Percentiles rank a stretch among this genome's conserved stretches.
Conservation (phyloP, 192 early-diverging fungal species). For the Mortierella alpina region DNA sequence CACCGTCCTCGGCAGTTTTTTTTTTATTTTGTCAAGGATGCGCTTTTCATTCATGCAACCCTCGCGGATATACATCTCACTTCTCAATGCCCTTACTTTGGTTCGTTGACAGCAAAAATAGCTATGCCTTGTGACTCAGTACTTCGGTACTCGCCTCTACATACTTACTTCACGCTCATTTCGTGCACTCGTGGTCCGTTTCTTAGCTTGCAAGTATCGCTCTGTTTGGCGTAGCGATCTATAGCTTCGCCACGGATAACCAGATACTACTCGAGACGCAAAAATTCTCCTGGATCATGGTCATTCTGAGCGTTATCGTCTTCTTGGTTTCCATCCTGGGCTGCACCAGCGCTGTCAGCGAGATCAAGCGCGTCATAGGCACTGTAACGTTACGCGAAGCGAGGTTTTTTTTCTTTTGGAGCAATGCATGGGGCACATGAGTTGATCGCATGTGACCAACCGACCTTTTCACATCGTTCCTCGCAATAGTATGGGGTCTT, state of each 20-base stretch:
- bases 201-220: conserved; percentile 20
- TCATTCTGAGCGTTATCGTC: conserved; percentile 15
- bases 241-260: not conserved
- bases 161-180: too few relatives aligned
- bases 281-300: conserved; percentile 14
- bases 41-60: not conserved
- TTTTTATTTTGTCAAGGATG: not conserved
- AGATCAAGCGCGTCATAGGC: not conserved
- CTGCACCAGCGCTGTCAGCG: not conserved
- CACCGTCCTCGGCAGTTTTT: not conserved
- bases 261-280: conserved; percentile 10
- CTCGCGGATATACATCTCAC: not conserved
- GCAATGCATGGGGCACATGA: not conserved
- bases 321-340: conserved; percentile 28
- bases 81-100: too few relatives aligned
- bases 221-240: conserved; percentile 20
- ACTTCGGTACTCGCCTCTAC: not conserved
- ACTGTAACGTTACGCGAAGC: conserved; percentile 1
- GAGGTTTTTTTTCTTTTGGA: not conserved
- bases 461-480: not conserved
- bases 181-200: not conserved
- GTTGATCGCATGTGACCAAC: not conserved
- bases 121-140: not conserved
- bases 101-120: too few relatives aligned
- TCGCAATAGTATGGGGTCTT: conserved; percentile 15